Base-by-base conservation (phyloP, 495 filamentous ascomycete genomes). In the Hypoxylon fuscum region DNA sequence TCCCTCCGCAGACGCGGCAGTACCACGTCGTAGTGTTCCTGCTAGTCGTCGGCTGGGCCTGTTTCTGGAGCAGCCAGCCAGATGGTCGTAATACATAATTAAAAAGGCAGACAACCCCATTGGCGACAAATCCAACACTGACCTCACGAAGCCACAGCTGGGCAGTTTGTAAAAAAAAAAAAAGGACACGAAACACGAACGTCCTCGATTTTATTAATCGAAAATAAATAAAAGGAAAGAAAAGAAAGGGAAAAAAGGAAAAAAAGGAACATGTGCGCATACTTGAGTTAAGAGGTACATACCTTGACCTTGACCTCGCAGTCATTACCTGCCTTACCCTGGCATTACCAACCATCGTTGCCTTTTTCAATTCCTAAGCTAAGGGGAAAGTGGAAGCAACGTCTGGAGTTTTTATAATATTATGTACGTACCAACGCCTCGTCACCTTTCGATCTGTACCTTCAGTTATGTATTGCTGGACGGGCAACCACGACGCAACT, bases 1-100 rank as follows among this genome's bases (percentile, higher is more conserved):
- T 61, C 63, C 45, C 63, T 66, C 63, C 63, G 57, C 63, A 51
- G 35, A 53, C 52, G 56, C 57, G 63, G 63, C 62, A 61, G 56
- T 66, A 54, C 51, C 49, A 61, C 56, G 44, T 66, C 56, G 63
- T 66, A 57, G 63, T 49, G 51, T 51, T 41, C 27, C 45, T 50
- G 34, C 37, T 59, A 50, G 38, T 44, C 51, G 38, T 44, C 51
- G 58, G 29, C 38, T 52, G 44, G 53, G 18, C 48, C 40, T 37
- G 29, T 41, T 61, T 55, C 49, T 38, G 44, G 45, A 54, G 46
- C 50, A 32, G 50, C n/a, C 44, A n/a, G 38, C 37, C 40, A 51
- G 51, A 40, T 21, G 42, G 63, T 47, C 12, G 62, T 51, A 51
- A 50, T 65, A 59, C 50, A 66, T 49, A 44, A 66, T 66, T 58